Base-by-base conservation (phyloP, 345 rosid genomes). In the Linum trigynum region DNA sequence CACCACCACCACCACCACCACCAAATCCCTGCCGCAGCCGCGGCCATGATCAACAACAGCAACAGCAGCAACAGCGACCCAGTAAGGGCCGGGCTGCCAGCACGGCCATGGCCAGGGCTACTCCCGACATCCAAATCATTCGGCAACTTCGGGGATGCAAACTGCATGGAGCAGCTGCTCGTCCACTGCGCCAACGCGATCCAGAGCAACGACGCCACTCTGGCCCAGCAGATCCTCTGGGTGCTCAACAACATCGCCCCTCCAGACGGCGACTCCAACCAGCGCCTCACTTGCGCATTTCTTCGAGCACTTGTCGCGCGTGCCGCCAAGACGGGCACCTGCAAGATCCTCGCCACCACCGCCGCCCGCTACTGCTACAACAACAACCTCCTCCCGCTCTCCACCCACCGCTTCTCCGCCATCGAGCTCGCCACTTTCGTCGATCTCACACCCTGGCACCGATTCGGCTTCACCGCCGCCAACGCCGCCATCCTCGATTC, bases 381-480 rank as follows among this genome's bases (percentile, higher is more conserved):
- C 8, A n/a, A 35, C 59, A 56, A 56, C 59, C 23, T n/a, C 75
- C 81, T 82, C 14, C 59, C 82, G 56, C 58, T 71, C 1, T 56
- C 77, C 48, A 79, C 79, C 41, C 97, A 88, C 77, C 78, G 79
- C 7, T 92, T 92, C 75, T 83, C 97, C 17, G 72, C 84, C 68
- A 79, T 92, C 3, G 96, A 90, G 80, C 88, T 92, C 0, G 96
- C 98, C 2, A 60, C 77, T 55, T 92, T 86, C 67, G 96, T 92
- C 1, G 98, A 92, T 83, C 72, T 92, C 48, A 87, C 94, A n/a
- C 97, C 97, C 0, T 90, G 97, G 97, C 95, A 92, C 50, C 87
- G 97, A 6, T 92, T 92, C 63, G 98, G 98, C 3, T 92, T 86
- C 83, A 85, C 96, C 0, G 85, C 94, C 0, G 96, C 98, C 5